These are phyloP conservation scores for Heracleum sosnowskyi DNA, from an alignment of 129 eudicot species.

Conservation along the genomic window DNA sequence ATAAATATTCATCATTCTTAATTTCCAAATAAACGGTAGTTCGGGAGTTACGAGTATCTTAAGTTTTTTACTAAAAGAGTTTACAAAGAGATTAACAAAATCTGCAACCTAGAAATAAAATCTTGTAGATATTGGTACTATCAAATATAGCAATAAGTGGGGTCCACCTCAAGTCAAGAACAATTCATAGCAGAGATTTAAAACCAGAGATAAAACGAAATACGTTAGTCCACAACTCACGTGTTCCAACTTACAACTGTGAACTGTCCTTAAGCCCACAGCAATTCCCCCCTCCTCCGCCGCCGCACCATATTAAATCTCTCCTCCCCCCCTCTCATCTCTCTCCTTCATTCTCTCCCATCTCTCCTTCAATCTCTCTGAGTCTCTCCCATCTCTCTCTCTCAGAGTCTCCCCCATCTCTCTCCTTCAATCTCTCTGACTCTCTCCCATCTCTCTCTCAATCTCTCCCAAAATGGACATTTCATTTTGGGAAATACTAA, in stretches of 20 bases:
- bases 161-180: neutral
- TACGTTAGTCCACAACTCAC: neutral
- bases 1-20: no score
- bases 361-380: neutral
- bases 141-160: neutral
- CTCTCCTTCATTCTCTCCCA: neutral
- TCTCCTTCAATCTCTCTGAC: neutral
- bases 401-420: neutral
- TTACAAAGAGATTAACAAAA: no score
- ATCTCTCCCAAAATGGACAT: neutral
- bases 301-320: no score
- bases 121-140: no score
- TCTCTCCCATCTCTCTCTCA: neutral
- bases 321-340: neutral
- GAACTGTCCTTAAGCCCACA: neutral
- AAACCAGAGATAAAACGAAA: neutral
- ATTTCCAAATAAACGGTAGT: no score
- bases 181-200: neutral
- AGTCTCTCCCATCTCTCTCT: neutral
- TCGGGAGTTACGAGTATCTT: no score
- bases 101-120: no score
- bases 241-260: neutral
- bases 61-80: no score
- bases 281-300: neutral
- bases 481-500: slow-evolving; percentile 12